Evolutionary conservation across 148 eudicot species (phyloP).

Genomic region (Vaccinium macrocarpon): DNA sequence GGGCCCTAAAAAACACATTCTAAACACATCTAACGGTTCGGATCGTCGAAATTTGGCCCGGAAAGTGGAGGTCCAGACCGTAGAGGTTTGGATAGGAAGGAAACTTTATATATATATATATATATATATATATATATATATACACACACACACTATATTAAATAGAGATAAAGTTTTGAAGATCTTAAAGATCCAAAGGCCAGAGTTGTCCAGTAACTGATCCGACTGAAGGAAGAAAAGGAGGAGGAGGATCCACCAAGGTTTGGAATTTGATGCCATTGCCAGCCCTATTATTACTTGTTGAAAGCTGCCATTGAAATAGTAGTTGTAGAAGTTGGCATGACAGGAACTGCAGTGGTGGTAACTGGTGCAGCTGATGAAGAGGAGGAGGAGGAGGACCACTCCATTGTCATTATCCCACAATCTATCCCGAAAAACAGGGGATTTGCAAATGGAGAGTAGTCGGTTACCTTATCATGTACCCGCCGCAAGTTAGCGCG

Average conservation of each 20-base stretch:
- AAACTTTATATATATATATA: too few species aligned
- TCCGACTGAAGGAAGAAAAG: neutral
- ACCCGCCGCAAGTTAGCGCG: constrained; percentile 14
- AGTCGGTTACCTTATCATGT: neutral
- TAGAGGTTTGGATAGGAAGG: too few species aligned
- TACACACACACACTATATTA: too few species aligned
- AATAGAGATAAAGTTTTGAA: neutral
- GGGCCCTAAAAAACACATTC: too few species aligned
- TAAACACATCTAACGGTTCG: too few species aligned
- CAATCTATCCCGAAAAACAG: constrained; percentile 13
- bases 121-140: too few species aligned
- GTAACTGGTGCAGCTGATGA: neutral
- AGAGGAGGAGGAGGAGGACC: too few species aligned
- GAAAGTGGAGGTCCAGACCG: too few species aligned
- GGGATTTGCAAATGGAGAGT: constrained; percentile 8
- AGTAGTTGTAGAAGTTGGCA: constrained; percentile 25
- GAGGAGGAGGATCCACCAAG: constrained; percentile 23
- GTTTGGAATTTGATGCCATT: constrained; percentile 15
- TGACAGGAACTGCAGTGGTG: constrained; percentile 20
- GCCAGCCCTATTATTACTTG: neutral
- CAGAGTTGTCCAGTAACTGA: constrained; percentile 29
- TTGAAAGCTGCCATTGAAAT: constrained; percentile 8
- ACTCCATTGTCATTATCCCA: neutral
- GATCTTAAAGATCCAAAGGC: constrained; percentile 24
- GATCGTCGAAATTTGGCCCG: too few species aligned